Percentiles rank a stretch among this genome's conserved stretches.
Evolutionary conservation across 129 eudicot species (phyloP).

Genomic region (Escallonia rubra): DNA sequence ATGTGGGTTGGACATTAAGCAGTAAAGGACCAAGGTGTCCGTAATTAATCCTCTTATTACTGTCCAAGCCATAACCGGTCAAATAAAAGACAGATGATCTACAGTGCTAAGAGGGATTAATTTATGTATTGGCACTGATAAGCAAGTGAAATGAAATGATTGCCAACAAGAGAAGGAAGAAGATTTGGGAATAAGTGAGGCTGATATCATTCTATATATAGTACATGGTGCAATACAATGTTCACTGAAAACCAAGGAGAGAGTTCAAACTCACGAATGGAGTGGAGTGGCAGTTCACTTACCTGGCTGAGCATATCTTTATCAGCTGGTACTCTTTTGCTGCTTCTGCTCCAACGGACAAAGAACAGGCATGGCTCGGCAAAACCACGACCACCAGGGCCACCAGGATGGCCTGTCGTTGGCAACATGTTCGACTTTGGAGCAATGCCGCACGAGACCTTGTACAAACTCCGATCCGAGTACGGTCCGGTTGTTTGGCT

Average conservation of each 20-base stretch:
- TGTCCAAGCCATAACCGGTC: too few species aligned
- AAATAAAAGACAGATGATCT: too few species aligned
- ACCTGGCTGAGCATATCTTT: not conserved
- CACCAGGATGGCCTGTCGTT: constrained; percentile 12
- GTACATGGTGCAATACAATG: too few species aligned
- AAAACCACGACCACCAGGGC: constrained; percentile 8
- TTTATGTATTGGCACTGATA: too few species aligned
- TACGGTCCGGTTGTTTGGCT: constrained; percentile 25
- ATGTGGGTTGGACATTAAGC: too few species aligned
- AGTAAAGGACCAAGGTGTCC: too few species aligned
- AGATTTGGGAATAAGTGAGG: too few species aligned
- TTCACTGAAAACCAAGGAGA: not conserved
- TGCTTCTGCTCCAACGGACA: constrained; percentile 4
- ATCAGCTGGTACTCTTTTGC: not conserved
- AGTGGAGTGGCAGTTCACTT: not conserved
- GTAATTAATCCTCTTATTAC: too few species aligned
- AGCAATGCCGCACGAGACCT: constrained; percentile 11
- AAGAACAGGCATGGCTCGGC: not conserved
- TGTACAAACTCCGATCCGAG: not conserved
- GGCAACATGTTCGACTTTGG: constrained; percentile 11
- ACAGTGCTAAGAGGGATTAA: too few species aligned
- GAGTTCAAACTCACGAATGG: not conserved
- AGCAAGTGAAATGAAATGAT: too few species aligned
- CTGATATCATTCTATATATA: too few species aligned
- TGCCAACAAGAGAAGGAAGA: too few species aligned